Conservation (phyloP, 345 rosid species). For the Populus davidiana region DNA sequence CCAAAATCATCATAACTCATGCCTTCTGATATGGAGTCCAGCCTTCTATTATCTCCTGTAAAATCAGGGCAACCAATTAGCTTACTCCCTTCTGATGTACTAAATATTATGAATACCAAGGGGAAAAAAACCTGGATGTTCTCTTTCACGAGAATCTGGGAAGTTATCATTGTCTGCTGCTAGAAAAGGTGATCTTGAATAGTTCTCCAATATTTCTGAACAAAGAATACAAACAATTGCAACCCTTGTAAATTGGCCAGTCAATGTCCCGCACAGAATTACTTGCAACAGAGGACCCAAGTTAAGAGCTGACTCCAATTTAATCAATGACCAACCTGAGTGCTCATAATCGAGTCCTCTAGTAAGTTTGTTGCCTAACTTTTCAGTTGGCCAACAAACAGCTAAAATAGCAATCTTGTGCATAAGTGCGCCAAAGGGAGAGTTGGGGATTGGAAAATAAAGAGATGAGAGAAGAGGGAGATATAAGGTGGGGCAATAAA, state of each 20-base stretch:
- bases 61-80: slow-evolving; percentile 26
- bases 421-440: background rate
- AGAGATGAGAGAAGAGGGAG: background rate
- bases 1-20: slow-evolving; percentile 73
- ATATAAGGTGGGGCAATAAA: slow-evolving; percentile 20
- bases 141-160: slow-evolving; percentile 28
- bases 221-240: background rate
- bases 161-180: slow-evolving; percentile 28
- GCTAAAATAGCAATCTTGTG: background rate
- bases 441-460: too few relatives aligned
- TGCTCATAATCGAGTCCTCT: background rate
- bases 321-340: background rate
- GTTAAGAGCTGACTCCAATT: background rate
- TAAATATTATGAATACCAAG: background rate
- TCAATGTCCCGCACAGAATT: background rate
- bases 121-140: slow-evolving; percentile 18
- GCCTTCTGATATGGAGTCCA: slow-evolving; percentile 88
- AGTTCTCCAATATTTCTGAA: slow-evolving; percentile 82
- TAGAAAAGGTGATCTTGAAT: slow-evolving; percentile 78
- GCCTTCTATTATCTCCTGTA: slow-evolving; percentile 68
- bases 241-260: background rate
- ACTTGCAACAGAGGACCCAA: background rate
- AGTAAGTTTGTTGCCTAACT: background rate
- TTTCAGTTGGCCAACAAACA: background rate
- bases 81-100: background rate